Conservation (phyloP, 805 yeast species). For the Lipomyces anomalus region DNA sequence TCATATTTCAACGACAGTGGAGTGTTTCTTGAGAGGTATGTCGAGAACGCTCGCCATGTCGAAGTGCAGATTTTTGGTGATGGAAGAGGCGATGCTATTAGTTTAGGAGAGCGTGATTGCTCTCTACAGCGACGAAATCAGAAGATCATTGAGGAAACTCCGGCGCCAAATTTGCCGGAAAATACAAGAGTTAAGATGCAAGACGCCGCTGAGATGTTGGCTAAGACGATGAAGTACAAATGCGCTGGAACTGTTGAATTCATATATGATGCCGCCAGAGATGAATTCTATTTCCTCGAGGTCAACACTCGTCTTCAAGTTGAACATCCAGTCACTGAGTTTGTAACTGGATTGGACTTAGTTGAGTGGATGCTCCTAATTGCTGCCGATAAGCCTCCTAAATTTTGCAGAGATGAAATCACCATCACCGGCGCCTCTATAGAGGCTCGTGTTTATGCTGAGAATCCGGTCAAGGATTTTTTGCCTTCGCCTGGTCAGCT, state of each 20-base stretch:
- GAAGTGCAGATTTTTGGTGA: constrained; percentile 97
- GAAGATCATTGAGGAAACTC: constrained; percentile 94
- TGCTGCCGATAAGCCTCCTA: constrained; percentile 87
- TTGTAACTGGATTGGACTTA: constrained; percentile 88
- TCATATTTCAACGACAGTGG: constrained; percentile 94
- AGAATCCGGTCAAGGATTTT: constrained; percentile 91
- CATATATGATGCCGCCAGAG: constrained; percentile 78
- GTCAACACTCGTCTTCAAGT: constrained; percentile 96
- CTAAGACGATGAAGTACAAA: constrained; percentile 76
- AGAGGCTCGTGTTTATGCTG: constrained; percentile 96
- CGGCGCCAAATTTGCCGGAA: constrained; percentile 90
- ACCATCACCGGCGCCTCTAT: constrained; percentile 78
- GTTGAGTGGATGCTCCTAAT: constrained; percentile 95
- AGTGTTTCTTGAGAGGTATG: constrained; percentile 89
- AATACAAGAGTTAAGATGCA: constrained; percentile 69
- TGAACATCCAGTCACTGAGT: constrained; percentile 95
- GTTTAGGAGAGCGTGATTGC: constrained; percentile 96
- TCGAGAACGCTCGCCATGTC: constrained; percentile 91
- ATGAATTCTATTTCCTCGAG: constrained; percentile 89
- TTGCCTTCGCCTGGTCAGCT: constrained; percentile 95
- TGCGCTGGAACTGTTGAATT: constrained; percentile 98
- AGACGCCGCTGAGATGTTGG: constrained; percentile 78
- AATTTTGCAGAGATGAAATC: constrained; percentile 51
- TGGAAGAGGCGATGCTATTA: constrained; percentile 87
- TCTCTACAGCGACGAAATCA: constrained; percentile 96